Evolutionary conservation across 148 eudicot genomes (phyloP).

Genomic region (Suaeda aralocaspica): DNA sequence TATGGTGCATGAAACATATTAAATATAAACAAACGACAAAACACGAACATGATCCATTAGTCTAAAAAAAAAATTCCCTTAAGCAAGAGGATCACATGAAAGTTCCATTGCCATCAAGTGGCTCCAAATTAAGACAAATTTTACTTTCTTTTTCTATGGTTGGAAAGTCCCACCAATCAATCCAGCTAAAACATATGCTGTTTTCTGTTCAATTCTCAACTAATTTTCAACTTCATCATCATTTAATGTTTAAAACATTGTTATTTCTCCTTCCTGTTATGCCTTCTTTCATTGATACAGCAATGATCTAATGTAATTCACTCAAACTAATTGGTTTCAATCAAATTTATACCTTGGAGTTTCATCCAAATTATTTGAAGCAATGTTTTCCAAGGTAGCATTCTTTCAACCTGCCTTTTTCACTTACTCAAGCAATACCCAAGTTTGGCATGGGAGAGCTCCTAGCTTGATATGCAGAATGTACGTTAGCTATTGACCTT

Average conservation of each 20-base stretch:
- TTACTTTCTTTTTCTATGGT: constrained; percentile 8
- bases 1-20: too few species aligned
- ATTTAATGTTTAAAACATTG: constrained; percentile 10
- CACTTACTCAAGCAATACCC: constrained; percentile 2
- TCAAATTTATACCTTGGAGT: not conserved
- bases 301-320: too few species aligned
- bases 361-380: not conserved
- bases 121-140: not conserved
- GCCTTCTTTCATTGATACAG: not conserved
- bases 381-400: constrained; percentile 22
- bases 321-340: not conserved
- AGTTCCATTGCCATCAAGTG: constrained; percentile 2
- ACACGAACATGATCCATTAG: too few species aligned
- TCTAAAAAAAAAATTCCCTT: too few species aligned
- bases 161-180: constrained; percentile 20
- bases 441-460: not conserved
- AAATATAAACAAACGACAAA: too few species aligned
- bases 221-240: too few species aligned
- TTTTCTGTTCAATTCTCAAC: constrained; percentile 5
- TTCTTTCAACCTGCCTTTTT: constrained; percentile 13
- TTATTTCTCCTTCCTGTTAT: constrained; percentile 5
- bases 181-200: constrained; percentile 16
- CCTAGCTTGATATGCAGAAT: constrained; percentile 15
- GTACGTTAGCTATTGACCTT: constrained; percentile 16
- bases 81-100: not conserved